Base-by-base conservation (phyloP, 306 rosid species). In the Gynostemma pentaphyllum region DNA sequence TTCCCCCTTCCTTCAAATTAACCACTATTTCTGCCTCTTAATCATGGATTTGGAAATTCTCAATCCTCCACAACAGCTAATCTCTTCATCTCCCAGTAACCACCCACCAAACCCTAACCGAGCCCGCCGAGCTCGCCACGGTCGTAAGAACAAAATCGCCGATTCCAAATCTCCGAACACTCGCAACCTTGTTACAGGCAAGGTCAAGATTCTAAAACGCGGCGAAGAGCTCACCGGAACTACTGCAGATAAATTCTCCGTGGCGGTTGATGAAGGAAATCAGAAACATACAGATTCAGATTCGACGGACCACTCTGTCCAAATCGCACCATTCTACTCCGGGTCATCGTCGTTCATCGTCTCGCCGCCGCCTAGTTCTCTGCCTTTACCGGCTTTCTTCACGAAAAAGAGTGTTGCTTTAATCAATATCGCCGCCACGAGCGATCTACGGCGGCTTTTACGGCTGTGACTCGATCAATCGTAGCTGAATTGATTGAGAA, bases 341-440 rank as follows among this genome's bases (percentile, higher is more conserved):
- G 89, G 92, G 0, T 36, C 83, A 0, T 51, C 86, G 0, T 5
- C 65, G 19, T 48, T 47, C 4, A 40, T 53, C 5, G 52, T 73
- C 1, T 81, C 84, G 1, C 89, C 89, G 34, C 78, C 83, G 1
- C 89, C 94, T 0, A 75, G 79, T 66, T 81, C 84, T 0, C 68
- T 85, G 5, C 94, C 95, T 18, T 18, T 87, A 0, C 95, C 95
- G 0, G 41, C 32, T 5, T 83, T 87, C 52, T 63, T 79, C 59
- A 32, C 54, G 0, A 82, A 74, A 75, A 70, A 64, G 21, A 54
- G 46, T 0, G 76, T 21, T 0, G 60, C 15, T 0, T 3, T 40
- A 1, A 59, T 9, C 27, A 68, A 34, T 4, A 66, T 45, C 0
- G 77, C 69, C n/a, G 87, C 83, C 0, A n/a, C n/a, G n/a, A n/a